A percentile compares a stretch with the other conserved stretches of the same genome.
Evolutionary conservation across 2,329 filamentous ascomycete species (phyloP).

Genomic region (Pyrenophora seminiperda): DNA sequence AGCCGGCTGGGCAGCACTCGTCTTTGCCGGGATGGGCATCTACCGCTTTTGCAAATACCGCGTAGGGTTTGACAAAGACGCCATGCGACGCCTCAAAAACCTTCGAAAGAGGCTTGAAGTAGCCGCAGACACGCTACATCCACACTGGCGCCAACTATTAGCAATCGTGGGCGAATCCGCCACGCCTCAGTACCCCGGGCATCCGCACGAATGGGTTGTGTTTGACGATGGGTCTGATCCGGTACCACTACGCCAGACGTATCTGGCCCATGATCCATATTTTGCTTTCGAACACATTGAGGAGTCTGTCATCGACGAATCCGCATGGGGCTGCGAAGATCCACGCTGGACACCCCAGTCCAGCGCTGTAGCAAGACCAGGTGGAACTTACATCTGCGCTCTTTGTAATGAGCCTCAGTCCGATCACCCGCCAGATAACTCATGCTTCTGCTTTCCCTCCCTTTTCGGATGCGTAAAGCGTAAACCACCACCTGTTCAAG

Average conservation of each 20-base stretch:
- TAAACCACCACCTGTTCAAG: constrained; percentile 54
- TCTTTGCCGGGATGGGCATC: constrained; percentile 63
- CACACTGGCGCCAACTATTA: constrained; percentile 58
- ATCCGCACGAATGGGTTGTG: constrained; percentile 61
- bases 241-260: constrained; percentile 54
- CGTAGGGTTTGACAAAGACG: constrained; percentile 58
- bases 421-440: constrained; percentile 55
- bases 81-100: constrained; percentile 55
- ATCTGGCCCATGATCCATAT: constrained; percentile 54
- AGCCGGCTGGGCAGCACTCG: constrained; percentile 61
- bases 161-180: constrained; percentile 53
- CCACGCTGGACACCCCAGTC: constrained; percentile 52
- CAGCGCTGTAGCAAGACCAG: constrained; percentile 31
- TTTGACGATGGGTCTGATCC: constrained; percentile 52
- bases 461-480: constrained; percentile 56
- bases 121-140: constrained; percentile 59
- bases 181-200: constrained; percentile 52
- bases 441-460: constrained; percentile 60
- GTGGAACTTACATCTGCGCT: constrained; percentile 49
- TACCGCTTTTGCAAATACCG: constrained; percentile 68
- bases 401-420: constrained; percentile 58
- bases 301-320: constrained; percentile 56
- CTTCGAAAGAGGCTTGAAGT: constrained; percentile 58
- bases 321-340: constrained; percentile 57
- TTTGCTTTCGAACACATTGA: constrained; percentile 58